Percentiles rank a stretch among this genome's conserved stretches.
These are phyloP conservation scores for Saitozyma podzolica DNA, from an alignment of 768 basidiomycete species.

Conservation along the genomic window DNA sequence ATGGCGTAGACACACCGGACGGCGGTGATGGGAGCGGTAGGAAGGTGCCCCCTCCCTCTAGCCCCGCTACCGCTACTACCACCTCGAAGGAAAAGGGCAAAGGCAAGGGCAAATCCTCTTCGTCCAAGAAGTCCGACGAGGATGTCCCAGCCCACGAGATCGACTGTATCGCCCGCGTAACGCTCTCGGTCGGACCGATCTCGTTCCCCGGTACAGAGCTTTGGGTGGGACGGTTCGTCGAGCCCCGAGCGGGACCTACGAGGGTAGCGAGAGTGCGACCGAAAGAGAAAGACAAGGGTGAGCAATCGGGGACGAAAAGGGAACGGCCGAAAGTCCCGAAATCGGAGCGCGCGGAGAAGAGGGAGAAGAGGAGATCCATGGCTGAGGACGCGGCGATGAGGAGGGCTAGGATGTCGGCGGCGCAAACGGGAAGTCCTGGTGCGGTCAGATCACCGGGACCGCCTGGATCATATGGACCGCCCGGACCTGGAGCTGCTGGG, in stretches of 20 bases:
- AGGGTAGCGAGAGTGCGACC: slow-evolving; percentile 17
- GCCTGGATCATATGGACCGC: not conserved
- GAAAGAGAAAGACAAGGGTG: slow-evolving; percentile 6
- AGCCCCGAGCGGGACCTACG: slow-evolving; percentile 19
- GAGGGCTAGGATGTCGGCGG: not conserved
- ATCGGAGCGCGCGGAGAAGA: slow-evolving; percentile 2
- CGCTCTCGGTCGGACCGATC: slow-evolving; percentile 36
- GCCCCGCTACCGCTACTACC: slow-evolving; percentile 1
- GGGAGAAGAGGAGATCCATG: slow-evolving; percentile 13
- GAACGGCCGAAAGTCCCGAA: slow-evolving; percentile 3
- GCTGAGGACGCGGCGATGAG: slow-evolving; percentile 5
- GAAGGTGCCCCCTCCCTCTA: not conserved
- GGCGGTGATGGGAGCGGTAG: not conserved
- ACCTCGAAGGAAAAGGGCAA: not conserved
- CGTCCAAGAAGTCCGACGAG: slow-evolving; percentile 11
- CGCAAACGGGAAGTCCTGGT: not conserved
- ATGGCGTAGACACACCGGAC: not conserved
- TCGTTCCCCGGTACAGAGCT: slow-evolving; percentile 42
- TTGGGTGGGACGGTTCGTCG: slow-evolving; percentile 46
- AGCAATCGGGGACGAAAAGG: not conserved
- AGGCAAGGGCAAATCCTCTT: slow-evolving; percentile 13
- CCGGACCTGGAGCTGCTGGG: not conserved
- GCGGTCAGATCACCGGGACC: not conserved
- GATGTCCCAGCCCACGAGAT: slow-evolving; percentile 39
- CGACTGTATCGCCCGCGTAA: slow-evolving; percentile 42